These are phyloP conservation scores for Trypanosoma theileri DNA, from an alignment of 208 protist genomes.

Conservation along the genomic window DNA sequence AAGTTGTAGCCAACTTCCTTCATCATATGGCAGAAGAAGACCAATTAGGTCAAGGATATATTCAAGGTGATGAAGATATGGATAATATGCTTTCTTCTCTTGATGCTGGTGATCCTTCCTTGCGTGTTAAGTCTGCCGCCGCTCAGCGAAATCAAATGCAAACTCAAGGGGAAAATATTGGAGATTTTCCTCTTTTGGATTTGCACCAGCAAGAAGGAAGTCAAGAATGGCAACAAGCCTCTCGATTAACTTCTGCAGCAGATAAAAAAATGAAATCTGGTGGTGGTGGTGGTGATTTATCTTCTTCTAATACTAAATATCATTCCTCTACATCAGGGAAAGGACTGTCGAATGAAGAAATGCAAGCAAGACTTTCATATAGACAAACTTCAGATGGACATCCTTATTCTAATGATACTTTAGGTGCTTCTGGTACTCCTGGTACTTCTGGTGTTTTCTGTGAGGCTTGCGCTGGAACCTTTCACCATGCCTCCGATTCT, in stretches of 20 bases:
- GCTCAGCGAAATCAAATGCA: background rate
- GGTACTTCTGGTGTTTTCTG: background rate
- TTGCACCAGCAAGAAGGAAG: no score
- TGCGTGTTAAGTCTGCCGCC: conserved; percentile 2
- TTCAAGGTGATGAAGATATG: background rate
- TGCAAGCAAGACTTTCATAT: background rate
- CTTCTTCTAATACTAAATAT: background rate
- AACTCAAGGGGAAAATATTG: background rate
- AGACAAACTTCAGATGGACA: background rate
- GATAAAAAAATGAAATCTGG: no score
- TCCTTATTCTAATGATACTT: background rate
- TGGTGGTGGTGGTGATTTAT: no score
- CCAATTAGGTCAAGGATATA: background rate
- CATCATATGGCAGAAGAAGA: conserved; percentile 25
- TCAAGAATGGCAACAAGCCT: no score
- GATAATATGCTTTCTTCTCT: background rate
- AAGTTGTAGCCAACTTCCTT: conserved; percentile 7
- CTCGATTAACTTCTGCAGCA: no score
- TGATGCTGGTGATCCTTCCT: background rate
- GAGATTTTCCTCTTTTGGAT: no score
- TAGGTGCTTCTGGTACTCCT: background rate
- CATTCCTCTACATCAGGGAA: background rate
- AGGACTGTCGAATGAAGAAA: background rate
- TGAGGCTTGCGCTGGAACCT: background rate
- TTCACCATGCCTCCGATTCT: background rate